Base-by-base conservation (phyloP, 345 rosid species). In the Lumnitzera racemosa region DNA sequence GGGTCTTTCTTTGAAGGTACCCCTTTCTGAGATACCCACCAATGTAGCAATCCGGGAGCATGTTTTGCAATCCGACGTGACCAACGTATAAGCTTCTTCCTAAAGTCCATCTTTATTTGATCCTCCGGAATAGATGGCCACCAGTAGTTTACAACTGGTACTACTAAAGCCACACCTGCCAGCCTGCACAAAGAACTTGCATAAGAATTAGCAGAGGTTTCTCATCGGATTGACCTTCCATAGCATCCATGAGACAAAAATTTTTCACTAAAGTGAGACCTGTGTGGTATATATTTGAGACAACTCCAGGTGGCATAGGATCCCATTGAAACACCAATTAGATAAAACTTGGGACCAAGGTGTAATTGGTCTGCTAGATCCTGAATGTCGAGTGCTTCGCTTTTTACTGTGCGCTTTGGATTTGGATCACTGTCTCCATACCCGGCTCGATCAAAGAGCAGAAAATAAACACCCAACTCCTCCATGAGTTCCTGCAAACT, bases 291-390 rank as follows among this genome's bases (percentile, higher is more conserved):
- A 50, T 89, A 63, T 70, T 80, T 83, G 78, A 92, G 88, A 72
- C 94, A 87, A 65, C 94, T 81, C 96, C 96, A 89, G 15, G 78
- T 64, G n/a, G 96, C 82, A 71, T 87, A 89, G 54, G 96, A 83
- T 24, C 96, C 98, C 88, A 92, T 83, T 27, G 96, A 92, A 70
- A 91, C 81, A 63, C 96, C 95, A 20, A 91, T 82, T 49, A 85
- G 72, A 71, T 81, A 89, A 61, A 91, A 87, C 56, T 69, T 89
- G 24, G 88, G 70, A 61, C 89, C 88, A 36, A 89, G 49, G 56
- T 80, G 65, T 58, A 91, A 61, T 43, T 76, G 71, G 73, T 91
- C 96, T 29, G 96, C 98, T 29, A 89, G 84, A 68, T 89, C 85
- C 76, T 77, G 67, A 47, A 92, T 80, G 71, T 92, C 96, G 2